Evolutionary conservation across 257 asterid species (phyloP), one percentile per base, ranked within the genome.

Genomic region (Euphrasia confusa): DNA sequence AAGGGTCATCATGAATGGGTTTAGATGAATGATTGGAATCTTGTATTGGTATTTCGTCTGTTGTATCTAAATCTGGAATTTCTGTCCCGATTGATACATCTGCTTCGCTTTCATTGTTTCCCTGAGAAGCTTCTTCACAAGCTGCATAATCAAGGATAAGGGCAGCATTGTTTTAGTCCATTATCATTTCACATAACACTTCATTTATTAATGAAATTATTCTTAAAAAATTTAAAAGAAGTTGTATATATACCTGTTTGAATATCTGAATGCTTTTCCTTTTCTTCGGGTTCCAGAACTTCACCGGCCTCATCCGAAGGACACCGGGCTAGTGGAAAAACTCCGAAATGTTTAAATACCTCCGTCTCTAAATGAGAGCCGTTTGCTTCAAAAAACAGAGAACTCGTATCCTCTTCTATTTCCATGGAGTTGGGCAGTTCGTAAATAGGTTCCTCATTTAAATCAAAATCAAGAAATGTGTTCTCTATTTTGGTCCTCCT

Each of bases 71-170:
- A 77, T 85, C 96, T 37, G 96, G 99, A 77, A 93, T 93, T 69
- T 90, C 97, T 33, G 95, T 87, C 65, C 96, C 99, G 62, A 90
- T 90, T 45, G 90, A 93, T 77, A 90, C 95, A 64, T 93, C 94
- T 68, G 89, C 83, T 75, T 86, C 99, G 67, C 80, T 81, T 80
- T 83, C 97, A 74, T 71, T 75, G 68, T 68, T 72, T 33, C n/a
- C 80, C 58, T 68, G 78, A 71, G 77, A 60, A 64, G 30, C 72
- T 73, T 77, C 95, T 30, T 57, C 97, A 69, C 77, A 64, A 50
- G 73, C 83, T 72, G 75, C 80, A 81, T 75, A 54, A 67, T 75
- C 76, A 39, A 61, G 55, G 60, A 13, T 66, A 74, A 64, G 26
- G 18, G 53, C 40, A 33, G 40, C 40, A 33, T 4, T 33, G 40